A percentile compares a stretch with the other conserved stretches of the same genome.
These are phyloP conservation scores for Smittium culicis DNA, from an alignment of 371 early-diverging fungal genomes.

Conservation along the genomic window DNA sequence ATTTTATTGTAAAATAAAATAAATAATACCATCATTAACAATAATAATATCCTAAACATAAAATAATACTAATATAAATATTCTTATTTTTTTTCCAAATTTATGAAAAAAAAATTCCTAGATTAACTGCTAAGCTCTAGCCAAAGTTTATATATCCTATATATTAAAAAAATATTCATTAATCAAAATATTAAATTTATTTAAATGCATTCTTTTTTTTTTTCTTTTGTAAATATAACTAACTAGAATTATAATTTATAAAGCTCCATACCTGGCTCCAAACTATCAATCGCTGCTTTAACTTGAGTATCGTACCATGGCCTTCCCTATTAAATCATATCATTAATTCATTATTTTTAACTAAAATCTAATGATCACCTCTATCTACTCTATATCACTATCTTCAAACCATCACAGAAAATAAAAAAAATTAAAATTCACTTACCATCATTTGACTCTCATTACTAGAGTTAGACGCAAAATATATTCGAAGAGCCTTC, in stretches of 20 bases:
- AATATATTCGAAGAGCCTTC: slow-evolving; percentile 39
- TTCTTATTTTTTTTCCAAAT: no score
- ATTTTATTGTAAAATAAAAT: no score
- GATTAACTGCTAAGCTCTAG: no score
- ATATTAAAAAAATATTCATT: no score
- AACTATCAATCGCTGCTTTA: not conserved
- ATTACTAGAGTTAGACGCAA: slow-evolving; percentile 14
- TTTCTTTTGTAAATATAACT: no score
- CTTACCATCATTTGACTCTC: not conserved
- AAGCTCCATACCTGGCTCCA: not conserved
- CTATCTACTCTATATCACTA: not conserved
- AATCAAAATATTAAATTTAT: no score
- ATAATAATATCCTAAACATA: no score
- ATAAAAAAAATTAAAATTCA: not conserved
- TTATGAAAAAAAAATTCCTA: no score
- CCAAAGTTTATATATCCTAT: no score
- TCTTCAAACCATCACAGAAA: not conserved
- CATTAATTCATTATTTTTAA: not conserved
- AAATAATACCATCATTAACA: no score
- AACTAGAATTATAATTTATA: not conserved
- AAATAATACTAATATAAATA: no score
- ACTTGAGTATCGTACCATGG: slow-evolving; percentile 3
- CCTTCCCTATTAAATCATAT: slow-evolving; percentile 3
- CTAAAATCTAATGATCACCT: not conserved
- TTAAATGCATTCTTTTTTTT: no score